These are phyloP conservation scores for Candida sanyiensis DNA, from an alignment of 805 yeast genomes.

Conservation along the genomic window DNA sequence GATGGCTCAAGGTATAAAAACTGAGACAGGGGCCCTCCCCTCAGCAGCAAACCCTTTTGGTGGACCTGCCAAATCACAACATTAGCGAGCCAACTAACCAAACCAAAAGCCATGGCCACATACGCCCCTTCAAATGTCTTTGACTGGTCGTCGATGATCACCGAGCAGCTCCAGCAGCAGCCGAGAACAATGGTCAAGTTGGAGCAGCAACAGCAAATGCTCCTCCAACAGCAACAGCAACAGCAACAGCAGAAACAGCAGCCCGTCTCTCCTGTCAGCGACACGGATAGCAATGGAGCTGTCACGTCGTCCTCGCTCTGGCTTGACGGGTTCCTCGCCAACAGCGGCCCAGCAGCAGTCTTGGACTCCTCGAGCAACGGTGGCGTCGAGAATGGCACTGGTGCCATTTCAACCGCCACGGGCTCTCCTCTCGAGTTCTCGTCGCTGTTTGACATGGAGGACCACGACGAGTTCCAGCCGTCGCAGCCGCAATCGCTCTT, in stretches of 20 bases:
- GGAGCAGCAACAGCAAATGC: conserved; percentile 7
- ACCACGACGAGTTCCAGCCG: conserved; percentile 11
- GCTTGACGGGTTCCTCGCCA: conserved; percentile 24
- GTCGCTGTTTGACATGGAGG: conserved; percentile 21
- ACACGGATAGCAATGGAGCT: conserved; percentile 11
- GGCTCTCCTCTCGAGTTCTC: conserved; percentile 26
- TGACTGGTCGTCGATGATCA: conserved; percentile 24
- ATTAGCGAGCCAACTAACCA: not conserved
- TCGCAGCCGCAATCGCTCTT: conserved; percentile 14
- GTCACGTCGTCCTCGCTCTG: conserved; percentile 16
- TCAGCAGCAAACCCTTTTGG: not conserved
- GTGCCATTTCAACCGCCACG: conserved; percentile 15
- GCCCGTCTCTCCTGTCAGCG: conserved; percentile 12
- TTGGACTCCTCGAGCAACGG: too few species aligned
- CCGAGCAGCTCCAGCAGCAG: conserved; percentile 7
- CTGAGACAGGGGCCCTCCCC: too few species aligned
- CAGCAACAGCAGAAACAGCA: conserved; percentile 10
- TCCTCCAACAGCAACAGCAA: conserved; percentile 11
- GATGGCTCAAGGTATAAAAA: too few species aligned
- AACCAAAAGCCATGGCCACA: conserved; percentile 15
- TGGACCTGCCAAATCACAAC: too few species aligned
- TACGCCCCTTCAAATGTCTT: conserved; percentile 20
- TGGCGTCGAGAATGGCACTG: too few species aligned
- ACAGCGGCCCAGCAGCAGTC: too few species aligned
- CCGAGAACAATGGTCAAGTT: conserved; percentile 8